Percentiles rank a stretch among this genome's conserved stretches.
Evolutionary conservation across 768 basidiomycete species (phyloP).

Genomic region (Tricholomella constricta): DNA sequence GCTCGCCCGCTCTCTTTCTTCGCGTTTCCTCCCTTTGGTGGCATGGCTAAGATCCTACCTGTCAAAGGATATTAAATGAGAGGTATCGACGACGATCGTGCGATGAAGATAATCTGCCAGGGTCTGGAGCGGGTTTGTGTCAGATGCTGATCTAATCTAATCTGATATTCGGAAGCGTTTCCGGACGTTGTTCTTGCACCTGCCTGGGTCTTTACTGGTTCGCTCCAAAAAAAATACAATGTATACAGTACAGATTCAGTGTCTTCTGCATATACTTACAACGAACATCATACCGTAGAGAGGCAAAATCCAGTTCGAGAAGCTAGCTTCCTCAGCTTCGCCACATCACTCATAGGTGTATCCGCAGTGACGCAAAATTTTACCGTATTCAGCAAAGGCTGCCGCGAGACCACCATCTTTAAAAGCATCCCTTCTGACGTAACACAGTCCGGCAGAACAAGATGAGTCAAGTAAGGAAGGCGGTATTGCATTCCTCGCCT

Average conservation of each 20-base stretch:
- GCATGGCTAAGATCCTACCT: slow-evolving; percentile 49
- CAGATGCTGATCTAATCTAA: slow-evolving; percentile 15
- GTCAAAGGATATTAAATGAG: neutral
- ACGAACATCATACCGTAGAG: no score
- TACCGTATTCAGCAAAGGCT: slow-evolving; percentile 1
- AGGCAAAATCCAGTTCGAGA: neutral
- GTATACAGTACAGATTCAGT: neutral
- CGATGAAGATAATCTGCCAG: slow-evolving; percentile 7
- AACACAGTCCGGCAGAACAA: slow-evolving; percentile 1
- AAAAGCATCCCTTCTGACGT: neutral
- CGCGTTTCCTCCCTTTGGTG: slow-evolving; percentile 85
- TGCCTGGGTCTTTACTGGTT: no score
- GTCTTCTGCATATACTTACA: no score
- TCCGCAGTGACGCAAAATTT: neutral
- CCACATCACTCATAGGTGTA: neutral
- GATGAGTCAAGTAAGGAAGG: neutral
- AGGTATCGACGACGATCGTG: neutral
- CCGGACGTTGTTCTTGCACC: no score
- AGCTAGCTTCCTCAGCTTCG: neutral
- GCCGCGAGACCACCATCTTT: neutral
- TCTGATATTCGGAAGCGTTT: slow-evolving; percentile 4
- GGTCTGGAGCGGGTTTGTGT: slow-evolving; percentile 2
- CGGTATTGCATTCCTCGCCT: neutral
- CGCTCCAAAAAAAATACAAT: neutral
- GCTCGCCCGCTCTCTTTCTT: slow-evolving; percentile 92